Evolutionary conservation across 768 basidiomycete genomes (phyloP).

Genomic region (Trametes villosa): DNA sequence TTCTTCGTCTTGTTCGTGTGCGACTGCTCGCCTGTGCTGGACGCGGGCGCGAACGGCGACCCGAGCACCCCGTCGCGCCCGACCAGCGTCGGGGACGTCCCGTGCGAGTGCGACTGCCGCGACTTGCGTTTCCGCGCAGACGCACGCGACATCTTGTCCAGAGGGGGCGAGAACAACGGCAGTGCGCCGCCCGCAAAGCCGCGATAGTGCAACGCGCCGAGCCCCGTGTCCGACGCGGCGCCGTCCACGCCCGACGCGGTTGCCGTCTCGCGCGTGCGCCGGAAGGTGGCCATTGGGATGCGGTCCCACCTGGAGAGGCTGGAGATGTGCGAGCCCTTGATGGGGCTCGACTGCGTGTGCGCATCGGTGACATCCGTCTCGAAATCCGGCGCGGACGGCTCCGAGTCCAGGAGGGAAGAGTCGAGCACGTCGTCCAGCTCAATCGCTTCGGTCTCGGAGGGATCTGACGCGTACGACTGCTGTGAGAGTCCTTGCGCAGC

Average conservation of each 20-base stretch:
- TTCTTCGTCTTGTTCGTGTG: conserved; percentile 49
- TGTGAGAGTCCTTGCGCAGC: conserved; percentile 25
- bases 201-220: conserved; percentile 34
- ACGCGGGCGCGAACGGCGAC: conserved; percentile 48
- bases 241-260: conserved; percentile 25
- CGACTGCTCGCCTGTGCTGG: conserved; percentile 19
- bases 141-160: conserved; percentile 29
- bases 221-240: conserved; percentile 44
- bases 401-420: conserved; percentile 68
- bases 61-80: conserved; percentile 55
- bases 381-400: conserved; percentile 36
- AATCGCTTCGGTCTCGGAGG: conserved; percentile 54
- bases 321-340: conserved; percentile 47
- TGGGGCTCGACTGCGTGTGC: conserved; percentile 18
- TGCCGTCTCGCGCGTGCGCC: conserved; percentile 55
- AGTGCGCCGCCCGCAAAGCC: conserved; percentile 25
- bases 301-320: conserved; percentile 73
- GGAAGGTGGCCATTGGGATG: conserved; percentile 74
- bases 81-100: conserved; percentile 40
- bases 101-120: conserved; percentile 26
- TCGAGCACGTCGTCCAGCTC: conserved; percentile 80
- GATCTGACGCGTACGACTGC: conserved; percentile 40
- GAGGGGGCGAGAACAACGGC: conserved; percentile 23
- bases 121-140: conserved; percentile 31
- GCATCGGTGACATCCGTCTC: conserved; percentile 25